Percentiles rank a stretch among this genome's conserved stretches.
Conservation (phyloP, 345 rosid species). For the Pugionium dolabratum region DNA sequence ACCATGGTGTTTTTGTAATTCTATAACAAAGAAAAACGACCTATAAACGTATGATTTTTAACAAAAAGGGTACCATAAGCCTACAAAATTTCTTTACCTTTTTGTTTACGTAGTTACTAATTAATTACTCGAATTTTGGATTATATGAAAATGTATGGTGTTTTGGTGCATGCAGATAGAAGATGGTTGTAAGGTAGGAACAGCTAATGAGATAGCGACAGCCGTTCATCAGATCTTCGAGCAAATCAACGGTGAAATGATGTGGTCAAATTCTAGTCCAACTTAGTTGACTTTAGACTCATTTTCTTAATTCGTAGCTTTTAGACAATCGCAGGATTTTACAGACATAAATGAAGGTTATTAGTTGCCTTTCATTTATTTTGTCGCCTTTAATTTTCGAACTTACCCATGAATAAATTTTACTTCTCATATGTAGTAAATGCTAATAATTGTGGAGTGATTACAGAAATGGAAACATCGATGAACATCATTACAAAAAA, state of each 20-base stretch:
- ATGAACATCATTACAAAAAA: constrained; percentile 18
- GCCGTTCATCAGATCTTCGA: constrained; percentile 61
- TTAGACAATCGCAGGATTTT: neutral
- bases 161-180: constrained; percentile 52
- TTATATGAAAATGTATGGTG: constrained; percentile 19
- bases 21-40: too few species aligned
- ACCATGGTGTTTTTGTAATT: too few species aligned
- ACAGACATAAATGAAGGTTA: neutral
- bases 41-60: too few species aligned
- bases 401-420: neutral
- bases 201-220: constrained; percentile 62
- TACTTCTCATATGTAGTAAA: neutral
- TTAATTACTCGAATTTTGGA: neutral
- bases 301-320: constrained; percentile 3
- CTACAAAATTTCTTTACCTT: neutral
- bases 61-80: too few species aligned
- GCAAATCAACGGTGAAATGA: constrained; percentile 48
- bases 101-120: neutral
- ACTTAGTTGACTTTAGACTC: constrained; percentile 25
- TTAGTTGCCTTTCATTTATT: constrained; percentile 8
- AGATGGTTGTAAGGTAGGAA: constrained; percentile 60
- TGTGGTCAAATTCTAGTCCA: constrained; percentile 29
- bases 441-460: neutral
- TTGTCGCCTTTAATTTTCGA: constrained; percentile 9
- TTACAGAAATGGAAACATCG: too few species aligned